Base-by-base conservation (phyloP, 108 stramenopile genomes). In the Nannochloropsis granulata region DNA sequence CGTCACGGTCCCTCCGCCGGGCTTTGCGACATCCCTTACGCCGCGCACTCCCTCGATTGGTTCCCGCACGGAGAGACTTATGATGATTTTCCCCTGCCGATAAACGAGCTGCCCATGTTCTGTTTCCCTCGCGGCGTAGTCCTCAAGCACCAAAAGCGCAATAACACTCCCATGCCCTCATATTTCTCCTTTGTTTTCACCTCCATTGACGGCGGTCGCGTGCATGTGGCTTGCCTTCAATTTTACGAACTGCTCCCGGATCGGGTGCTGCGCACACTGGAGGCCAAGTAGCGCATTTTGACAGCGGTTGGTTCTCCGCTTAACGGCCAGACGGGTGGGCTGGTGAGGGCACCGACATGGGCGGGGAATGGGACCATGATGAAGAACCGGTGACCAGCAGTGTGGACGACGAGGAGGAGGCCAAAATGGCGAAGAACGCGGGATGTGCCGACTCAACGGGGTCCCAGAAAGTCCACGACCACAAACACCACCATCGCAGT, bases 151-250 rank as follows among this genome's bases (percentile, higher is more conserved):
- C 23, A 78, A 13, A 25, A 25, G 79, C 82, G 80, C 43, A 46
- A 85, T 24, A 88, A 90, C 86, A 86, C 89, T 0, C 90, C 90
- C 12, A 88, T 90, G 85, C 89, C 90, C 23, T 81, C 85, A 23
- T 90, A 84, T 82, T 90, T 90, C 87, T 84, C 87, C 82, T 90
- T 90, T 43, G 90, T 90, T 13, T 90, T 90, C 87, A 90, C 90
- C 21, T 86, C 88, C 43, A 85, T 90, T 23, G 83, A 85, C 45
- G 90, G 90, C n/a, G 44, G 87, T 25, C 87, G 88, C 42, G 85
- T 89, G 10, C 85, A 88, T 83, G 88, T 88, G 24, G 85, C 89
- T 23, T 90, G 90, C 85, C 87, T 90, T 13, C 85, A 83, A 21
- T 90, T 90, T 85, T 89, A 90, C 23, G 90, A 90, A 79, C 87